phyloP scores from a whole-genome alignment of 345 rosid species.

The Camelina sativa region DNA sequence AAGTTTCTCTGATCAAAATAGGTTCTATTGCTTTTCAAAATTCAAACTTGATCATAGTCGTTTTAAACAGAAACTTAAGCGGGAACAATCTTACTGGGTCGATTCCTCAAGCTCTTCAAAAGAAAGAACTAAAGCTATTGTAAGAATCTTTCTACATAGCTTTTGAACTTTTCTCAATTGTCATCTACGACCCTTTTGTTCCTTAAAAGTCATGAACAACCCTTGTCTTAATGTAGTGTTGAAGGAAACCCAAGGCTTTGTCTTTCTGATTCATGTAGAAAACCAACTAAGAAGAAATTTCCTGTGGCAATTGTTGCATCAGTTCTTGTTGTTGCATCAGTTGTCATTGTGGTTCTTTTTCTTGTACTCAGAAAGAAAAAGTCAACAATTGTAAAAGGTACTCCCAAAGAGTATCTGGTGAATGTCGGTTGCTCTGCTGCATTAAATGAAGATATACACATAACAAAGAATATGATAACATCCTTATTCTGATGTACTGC shows the following conservation, averaged over 20 bases:
- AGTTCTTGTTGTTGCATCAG: not conserved
- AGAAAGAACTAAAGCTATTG: not conserved
- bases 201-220: not conserved
- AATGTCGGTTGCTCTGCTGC: not conserved
- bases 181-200: not conserved
- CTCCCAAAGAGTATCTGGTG: not conserved
- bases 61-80: constrained; percentile 43
- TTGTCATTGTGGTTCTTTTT: not conserved
- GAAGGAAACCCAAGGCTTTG: constrained; percentile 24
- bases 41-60: not conserved
- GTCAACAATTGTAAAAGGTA: constrained; percentile 10
- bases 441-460: not conserved
- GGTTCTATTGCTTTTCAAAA: not conserved
- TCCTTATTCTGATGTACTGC: not conserved
- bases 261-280: not conserved
- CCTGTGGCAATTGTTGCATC: constrained; percentile 17
- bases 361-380: not conserved
- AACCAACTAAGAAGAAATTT: too few species aligned
- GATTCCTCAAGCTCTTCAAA: constrained; percentile 32
- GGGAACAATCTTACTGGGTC: constrained; percentile 46
- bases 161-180: not conserved
- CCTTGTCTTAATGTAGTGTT: too few species aligned
- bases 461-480: not conserved
- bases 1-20: constrained; percentile 28
- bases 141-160: constrained; percentile 1